A percentile compares a stretch with the other conserved stretches of the same genome.
These are phyloP conservation scores for Syzygium grande DNA, from an alignment of 345 rosid genomes.

Conservation along the genomic window DNA sequence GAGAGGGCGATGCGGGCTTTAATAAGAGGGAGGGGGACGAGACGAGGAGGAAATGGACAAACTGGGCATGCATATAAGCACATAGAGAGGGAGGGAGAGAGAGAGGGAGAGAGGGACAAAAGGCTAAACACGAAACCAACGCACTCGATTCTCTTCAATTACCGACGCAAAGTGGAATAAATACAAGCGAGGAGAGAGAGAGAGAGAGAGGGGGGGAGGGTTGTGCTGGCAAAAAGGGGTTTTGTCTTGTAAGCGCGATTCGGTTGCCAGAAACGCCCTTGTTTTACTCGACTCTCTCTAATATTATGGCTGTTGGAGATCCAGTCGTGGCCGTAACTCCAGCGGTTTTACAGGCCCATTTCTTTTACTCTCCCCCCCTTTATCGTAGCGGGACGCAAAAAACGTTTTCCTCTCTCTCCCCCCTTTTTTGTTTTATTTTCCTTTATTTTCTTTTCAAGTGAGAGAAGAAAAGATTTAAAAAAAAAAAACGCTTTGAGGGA, in stretches of 20 bases:
- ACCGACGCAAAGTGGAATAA: background rate
- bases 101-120: background rate
- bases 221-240: background rate
- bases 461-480: background rate
- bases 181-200: background rate
- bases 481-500: background rate
- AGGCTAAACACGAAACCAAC: background rate
- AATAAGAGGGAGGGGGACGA: background rate
- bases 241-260: background rate
- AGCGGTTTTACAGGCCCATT: background rate
- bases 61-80: background rate
- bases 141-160: background rate
- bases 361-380: background rate
- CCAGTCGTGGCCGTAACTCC: background rate
- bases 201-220: background rate
- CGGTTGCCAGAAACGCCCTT: background rate
- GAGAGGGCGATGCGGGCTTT: background rate
- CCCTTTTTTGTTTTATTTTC: background rate
- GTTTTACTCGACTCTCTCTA: background rate
- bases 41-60: background rate
- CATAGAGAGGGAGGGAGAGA: background rate
- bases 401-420: background rate
- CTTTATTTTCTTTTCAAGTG: background rate
- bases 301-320: background rate
- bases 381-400: background rate